phyloP scores from a whole-genome alignment of 208 protist genomes.

The Novymonas esmeraldas region DNA sequence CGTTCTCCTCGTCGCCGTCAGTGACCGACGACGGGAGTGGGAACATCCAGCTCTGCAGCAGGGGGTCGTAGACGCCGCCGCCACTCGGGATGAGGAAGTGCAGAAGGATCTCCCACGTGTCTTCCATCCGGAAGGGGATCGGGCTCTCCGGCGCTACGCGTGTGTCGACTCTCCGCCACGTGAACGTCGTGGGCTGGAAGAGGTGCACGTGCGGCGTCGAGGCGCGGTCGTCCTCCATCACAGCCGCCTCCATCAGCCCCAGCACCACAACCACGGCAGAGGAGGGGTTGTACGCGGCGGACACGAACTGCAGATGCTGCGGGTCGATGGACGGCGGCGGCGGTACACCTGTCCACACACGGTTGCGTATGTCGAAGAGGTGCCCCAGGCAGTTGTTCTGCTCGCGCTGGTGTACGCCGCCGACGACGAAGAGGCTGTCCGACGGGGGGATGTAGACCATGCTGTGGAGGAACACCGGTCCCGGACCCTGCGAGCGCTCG shows the following conservation, averaged over 20 bases:
- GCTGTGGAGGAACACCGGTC: slow-evolving; percentile 80
- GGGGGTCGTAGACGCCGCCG: slow-evolving; percentile 65
- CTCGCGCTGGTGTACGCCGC: slow-evolving; percentile 84
- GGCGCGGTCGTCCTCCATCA: background rate
- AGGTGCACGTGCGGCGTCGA: slow-evolving; percentile 59
- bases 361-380: slow-evolving; percentile 80
- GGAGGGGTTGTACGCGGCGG: slow-evolving; percentile 46
- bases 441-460: slow-evolving; percentile 69
- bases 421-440: slow-evolving; percentile 77
- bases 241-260: slow-evolving; percentile 47
- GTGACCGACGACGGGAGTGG: slow-evolving; percentile 34
- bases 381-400: slow-evolving; percentile 85
- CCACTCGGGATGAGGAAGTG: slow-evolving; percentile 59
- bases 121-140: slow-evolving; percentile 76
- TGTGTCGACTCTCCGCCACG: slow-evolving; percentile 76
- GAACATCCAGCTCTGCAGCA: slow-evolving; percentile 74
- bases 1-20: background rate
- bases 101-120: slow-evolving; percentile 72
- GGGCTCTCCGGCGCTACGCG: slow-evolving; percentile 64
- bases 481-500: slow-evolving; percentile 66
- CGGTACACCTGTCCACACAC: slow-evolving; percentile 78
- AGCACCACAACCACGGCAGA: slow-evolving; percentile 63
- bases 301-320: slow-evolving; percentile 78
- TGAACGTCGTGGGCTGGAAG: slow-evolving; percentile 68
- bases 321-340: slow-evolving; percentile 64